These are phyloP conservation scores for Paramecium pentaurelia DNA, from an alignment of 73 alveolate species.

Conservation along the genomic window DNA sequence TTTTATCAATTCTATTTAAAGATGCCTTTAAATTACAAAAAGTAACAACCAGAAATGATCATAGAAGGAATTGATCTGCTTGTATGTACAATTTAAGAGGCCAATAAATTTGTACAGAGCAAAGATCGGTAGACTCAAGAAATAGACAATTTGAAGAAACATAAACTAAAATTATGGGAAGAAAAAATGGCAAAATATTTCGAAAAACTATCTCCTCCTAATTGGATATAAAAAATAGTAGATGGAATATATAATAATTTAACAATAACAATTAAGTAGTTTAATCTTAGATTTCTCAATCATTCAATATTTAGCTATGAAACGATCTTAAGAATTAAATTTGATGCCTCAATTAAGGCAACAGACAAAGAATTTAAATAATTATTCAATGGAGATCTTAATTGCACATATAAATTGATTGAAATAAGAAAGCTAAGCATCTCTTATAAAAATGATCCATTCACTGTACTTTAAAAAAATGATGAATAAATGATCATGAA, in stretches of 20 bases:
- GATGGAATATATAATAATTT: constrained; percentile 41
- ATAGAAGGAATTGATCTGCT: constrained; percentile 9
- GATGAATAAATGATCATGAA: not conserved
- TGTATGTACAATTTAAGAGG: not conserved
- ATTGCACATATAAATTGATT: not conserved
- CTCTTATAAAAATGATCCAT: not conserved
- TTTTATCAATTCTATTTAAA: not conserved
- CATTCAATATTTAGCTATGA: constrained; percentile 8
- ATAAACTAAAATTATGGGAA: constrained; percentile 35
- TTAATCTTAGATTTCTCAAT: not conserved
- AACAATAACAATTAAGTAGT: not conserved
- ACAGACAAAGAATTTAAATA: constrained; percentile 15
- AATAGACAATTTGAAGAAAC: constrained; percentile 11
- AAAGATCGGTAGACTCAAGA: not conserved
- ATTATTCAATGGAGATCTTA: not conserved
- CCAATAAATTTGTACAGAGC: not conserved
- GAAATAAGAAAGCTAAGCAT: not conserved
- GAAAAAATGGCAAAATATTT: constrained; percentile 38
- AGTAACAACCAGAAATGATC: constrained; percentile 15
- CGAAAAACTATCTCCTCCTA: constrained; percentile 20
- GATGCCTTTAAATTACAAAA: constrained; percentile 46
- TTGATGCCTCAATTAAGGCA: constrained; percentile 10
- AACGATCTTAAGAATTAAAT: not conserved
- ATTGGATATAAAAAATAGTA: constrained; percentile 37
- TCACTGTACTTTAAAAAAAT: not conserved